Evolutionary conservation across 345 rosid species (phyloP), one percentile per base, ranked within the genome.

Genomic region (Camelina laxa): DNA sequence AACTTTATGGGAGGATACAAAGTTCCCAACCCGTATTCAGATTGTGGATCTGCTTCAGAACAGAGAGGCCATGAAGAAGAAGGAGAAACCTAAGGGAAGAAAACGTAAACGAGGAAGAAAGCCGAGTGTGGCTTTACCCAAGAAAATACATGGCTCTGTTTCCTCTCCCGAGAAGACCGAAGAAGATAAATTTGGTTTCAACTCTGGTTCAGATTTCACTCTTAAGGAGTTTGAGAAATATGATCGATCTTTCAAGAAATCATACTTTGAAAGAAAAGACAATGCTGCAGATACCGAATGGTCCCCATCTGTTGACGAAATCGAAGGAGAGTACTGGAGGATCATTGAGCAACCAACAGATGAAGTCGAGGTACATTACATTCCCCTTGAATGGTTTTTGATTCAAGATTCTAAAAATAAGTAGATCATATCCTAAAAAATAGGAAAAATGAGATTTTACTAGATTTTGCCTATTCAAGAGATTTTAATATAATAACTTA

Each of bases 281-380:
- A 12, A 56, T 3, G 49, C 15, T 41, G 84, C 76, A 45, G 82
- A 67, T 59, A 74, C 73, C 72, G 38, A 36, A 39, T 62, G 76
- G 72, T 73, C 79, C 59, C 93, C 90, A 9, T 82, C 92, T 31
- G 72, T 86, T 16, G 86, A 86, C 53, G 85, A 87, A 10, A 84
- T 91, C 48, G 97, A 91, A 84, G 93, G 92, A 44, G 98, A 94
- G 76, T 91, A 86, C 70, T 91, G 98, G 98, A 84, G 98, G 66
- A 86, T 94, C 61, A 78, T 91, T 44, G 98, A 94, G 86, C 78
- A 80, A 51, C 82, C 96, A 17, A 90, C 88, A 0, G 90, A 87
- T 42, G 95, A 91, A 66, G 95, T 94, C 35, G 88, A 87, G 91
- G 78, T 70, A 69, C 14, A 33, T 27, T 27, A 4, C 30, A 27